Conservation (phyloP, 371 early-diverging fungal species). For the Synchytrium microbalum region DNA sequence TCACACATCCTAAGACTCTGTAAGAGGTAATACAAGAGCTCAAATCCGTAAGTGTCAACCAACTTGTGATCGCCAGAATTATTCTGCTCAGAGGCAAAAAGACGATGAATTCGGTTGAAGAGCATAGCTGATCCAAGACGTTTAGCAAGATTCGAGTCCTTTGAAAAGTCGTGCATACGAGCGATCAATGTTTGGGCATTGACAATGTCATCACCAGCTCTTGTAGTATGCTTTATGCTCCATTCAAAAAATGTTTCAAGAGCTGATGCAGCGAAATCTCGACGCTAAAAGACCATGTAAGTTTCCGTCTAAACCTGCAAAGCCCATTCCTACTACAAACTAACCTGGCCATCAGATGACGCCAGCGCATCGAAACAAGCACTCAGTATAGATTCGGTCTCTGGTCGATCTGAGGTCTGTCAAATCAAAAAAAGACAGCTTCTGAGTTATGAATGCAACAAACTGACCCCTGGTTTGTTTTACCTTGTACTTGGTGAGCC, state of each 20-base stretch:
- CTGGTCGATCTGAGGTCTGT: conserved; percentile 62
- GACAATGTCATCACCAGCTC: conserved; percentile 34
- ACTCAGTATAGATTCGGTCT: conserved; percentile 60
- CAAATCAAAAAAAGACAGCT: background rate
- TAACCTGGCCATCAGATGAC: conserved; percentile 23
- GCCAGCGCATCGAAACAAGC: conserved; percentile 57
- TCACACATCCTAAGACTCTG: conserved; percentile 54
- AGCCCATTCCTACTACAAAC: too few species aligned
- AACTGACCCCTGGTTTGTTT: too few species aligned
- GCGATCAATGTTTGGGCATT: conserved; percentile 59
- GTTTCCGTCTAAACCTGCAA: background rate
- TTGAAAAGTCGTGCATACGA: conserved; percentile 53
- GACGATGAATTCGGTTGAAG: conserved; percentile 61
- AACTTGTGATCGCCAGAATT: too few species aligned
- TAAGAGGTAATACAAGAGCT: conserved; percentile 60
- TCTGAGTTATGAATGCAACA: background rate
- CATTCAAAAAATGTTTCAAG: conserved; percentile 64
- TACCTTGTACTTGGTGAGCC: conserved; percentile 58
- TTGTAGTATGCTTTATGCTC: conserved; percentile 61
- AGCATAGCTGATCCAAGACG: conserved; percentile 63
- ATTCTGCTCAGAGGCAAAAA: conserved; percentile 53
- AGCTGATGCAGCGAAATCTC: conserved; percentile 70
- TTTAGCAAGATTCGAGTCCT: conserved; percentile 53
- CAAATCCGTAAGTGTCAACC: conserved; percentile 57
- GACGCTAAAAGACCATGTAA: conserved; percentile 45